phyloP scores from a whole-genome alignment of 805 yeast species.

The Jamesozyma piceae region DNA sequence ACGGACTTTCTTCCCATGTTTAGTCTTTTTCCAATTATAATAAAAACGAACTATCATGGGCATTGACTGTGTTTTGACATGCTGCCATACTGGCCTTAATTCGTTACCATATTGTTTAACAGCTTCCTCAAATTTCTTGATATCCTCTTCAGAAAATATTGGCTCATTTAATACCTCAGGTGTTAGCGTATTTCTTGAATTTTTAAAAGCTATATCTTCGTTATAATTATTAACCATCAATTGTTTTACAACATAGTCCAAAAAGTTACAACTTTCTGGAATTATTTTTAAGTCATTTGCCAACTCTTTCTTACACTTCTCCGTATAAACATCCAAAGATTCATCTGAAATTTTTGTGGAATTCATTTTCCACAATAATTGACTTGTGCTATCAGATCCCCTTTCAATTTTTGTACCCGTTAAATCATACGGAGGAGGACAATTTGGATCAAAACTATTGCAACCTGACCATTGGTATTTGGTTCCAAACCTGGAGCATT shows the following conservation, averaged over 20 bases:
- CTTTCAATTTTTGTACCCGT: slow-evolving; percentile 38
- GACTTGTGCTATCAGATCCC: slow-evolving; percentile 61
- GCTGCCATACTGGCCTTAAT: slow-evolving; percentile 58
- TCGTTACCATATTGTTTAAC: slow-evolving; percentile 70
- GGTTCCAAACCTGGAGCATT: slow-evolving; percentile 17
- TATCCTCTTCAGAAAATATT: slow-evolving; percentile 55
- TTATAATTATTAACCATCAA: slow-evolving; percentile 47
- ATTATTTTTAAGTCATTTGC: slow-evolving; percentile 48
- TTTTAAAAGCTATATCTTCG: slow-evolving; percentile 37
- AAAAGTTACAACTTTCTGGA: slow-evolving; percentile 68
- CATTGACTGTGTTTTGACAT: slow-evolving; percentile 63
- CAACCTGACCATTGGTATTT: slow-evolving; percentile 27
- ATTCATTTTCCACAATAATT: slow-evolving; percentile 56
- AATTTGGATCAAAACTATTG: slow-evolving; percentile 3
- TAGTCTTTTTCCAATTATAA: slow-evolving; percentile 86
- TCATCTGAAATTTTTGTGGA: slow-evolving; percentile 18
- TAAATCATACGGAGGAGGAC: not conserved
- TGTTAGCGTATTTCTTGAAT: slow-evolving; percentile 39
- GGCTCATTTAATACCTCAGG: slow-evolving; percentile 67
- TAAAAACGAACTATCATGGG: slow-evolving; percentile 80
- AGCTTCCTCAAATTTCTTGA: slow-evolving; percentile 62
- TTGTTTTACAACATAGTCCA: slow-evolving; percentile 59
- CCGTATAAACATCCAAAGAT: slow-evolving; percentile 45
- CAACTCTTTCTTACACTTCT: slow-evolving; percentile 40
- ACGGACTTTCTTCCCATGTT: slow-evolving; percentile 69